A percentile compares a stretch with the other conserved stretches of the same genome.
Conservation (phyloP, 257 asterid species). For the Nicotiana benthamiana region DNA sequence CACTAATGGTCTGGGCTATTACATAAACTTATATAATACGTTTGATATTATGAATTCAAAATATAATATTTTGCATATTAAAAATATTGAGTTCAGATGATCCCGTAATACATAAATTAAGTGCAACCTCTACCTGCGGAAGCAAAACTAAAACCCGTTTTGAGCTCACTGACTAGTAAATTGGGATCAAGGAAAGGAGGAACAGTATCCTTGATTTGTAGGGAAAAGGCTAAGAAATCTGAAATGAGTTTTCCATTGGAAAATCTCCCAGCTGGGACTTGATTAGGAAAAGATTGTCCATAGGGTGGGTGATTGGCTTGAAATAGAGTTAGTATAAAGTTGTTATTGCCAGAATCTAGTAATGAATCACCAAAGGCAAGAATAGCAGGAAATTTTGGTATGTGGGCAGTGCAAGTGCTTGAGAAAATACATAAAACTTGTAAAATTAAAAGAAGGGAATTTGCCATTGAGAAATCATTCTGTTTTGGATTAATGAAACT, state of each 20-base stretch:
- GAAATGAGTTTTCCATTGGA: conserved; percentile 22
- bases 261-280: conserved; percentile 18
- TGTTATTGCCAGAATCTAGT: conserved; percentile 22
- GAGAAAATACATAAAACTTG: background rate
- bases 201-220: conserved; percentile 11
- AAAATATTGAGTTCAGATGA: too few species aligned
- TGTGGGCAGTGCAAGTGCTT: background rate
- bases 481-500: background rate
- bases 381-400: conserved; percentile 1
- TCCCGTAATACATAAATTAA: too few species aligned
- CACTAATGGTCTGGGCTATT: too few species aligned
- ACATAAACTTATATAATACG: too few species aligned
- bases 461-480: background rate
- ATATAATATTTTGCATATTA: too few species aligned
- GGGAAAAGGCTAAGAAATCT: conserved; percentile 12
- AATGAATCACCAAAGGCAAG: conserved; percentile 20
- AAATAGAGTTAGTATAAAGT: conserved; percentile 8
- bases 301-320: conserved; percentile 22
- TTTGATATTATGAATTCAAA: too few species aligned
- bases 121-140: background rate
- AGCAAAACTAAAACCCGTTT: conserved; percentile 23
- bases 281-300: conserved; percentile 15
- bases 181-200: conserved; percentile 21
- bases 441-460: background rate
- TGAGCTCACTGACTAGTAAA: background rate